phyloP scores from a whole-genome alignment of 768 basidiomycete genomes.

The Amanita subjunquillea region DNA sequence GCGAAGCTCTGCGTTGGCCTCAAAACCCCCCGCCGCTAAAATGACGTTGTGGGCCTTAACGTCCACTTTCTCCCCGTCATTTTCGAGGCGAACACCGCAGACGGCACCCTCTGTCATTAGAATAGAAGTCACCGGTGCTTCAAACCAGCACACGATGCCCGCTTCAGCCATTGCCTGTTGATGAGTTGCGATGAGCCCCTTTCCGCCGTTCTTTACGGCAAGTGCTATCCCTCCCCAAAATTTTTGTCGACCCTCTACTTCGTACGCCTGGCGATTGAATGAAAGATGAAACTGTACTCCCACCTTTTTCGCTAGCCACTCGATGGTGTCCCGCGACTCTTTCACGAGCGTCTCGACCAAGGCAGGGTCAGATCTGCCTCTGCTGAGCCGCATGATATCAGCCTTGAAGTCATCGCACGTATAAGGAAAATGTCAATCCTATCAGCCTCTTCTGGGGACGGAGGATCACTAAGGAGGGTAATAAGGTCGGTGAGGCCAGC shows the following conservation, averaged over 20 bases:
- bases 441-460: constrained; percentile 24
- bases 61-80: constrained; percentile 21
- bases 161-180: constrained; percentile 34
- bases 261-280: constrained; percentile 60
- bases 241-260: constrained; percentile 47
- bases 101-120: constrained; percentile 28
- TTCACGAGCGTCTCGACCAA: constrained; percentile 45
- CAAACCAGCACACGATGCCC: constrained; percentile 49
- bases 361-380: constrained; percentile 34
- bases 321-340: constrained; percentile 42
- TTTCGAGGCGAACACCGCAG: constrained; percentile 34
- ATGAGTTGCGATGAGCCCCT: constrained; percentile 54
- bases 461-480: constrained; percentile 37
- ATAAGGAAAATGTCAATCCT: constrained; percentile 52
- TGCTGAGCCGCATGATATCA: constrained; percentile 54
- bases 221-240: constrained; percentile 68
- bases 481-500: constrained; percentile 50
- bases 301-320: constrained; percentile 44
- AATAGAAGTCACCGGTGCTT: constrained; percentile 34
- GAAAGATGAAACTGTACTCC: constrained; percentile 46
- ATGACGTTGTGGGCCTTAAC: constrained; percentile 37
- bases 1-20: constrained; percentile 43
- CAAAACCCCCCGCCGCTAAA: constrained; percentile 60
- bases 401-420: constrained; percentile 39
- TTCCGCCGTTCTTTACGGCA: constrained; percentile 54